Evolutionary conservation across 208 protist species (phyloP).

Genomic region (Crithidia bombi): DNA sequence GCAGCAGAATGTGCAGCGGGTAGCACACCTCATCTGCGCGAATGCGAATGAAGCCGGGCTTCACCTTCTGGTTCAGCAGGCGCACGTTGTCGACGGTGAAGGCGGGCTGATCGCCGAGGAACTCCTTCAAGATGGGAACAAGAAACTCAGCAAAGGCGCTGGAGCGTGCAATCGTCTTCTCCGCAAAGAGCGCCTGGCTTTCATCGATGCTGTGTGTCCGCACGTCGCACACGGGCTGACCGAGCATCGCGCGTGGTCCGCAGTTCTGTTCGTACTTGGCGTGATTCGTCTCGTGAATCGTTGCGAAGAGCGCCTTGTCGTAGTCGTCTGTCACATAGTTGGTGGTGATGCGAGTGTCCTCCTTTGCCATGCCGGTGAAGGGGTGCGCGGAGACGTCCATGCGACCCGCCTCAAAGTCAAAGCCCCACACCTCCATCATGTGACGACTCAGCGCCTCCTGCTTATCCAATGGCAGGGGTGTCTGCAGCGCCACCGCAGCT

Average conservation of each 20-base stretch:
- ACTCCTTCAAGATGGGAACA: constrained; percentile 44
- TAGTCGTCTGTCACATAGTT: constrained; percentile 60
- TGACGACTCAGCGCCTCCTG: constrained; percentile 48
- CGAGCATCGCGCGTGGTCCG: constrained; percentile 46
- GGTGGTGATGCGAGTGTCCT: constrained; percentile 83
- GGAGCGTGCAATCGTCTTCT: constrained; percentile 65
- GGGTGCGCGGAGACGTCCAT: constrained; percentile 78
- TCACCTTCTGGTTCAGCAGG: constrained; percentile 45
- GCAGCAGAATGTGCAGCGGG: constrained; percentile 89
- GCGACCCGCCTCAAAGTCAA: constrained; percentile 75
- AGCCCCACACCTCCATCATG: constrained; percentile 61
- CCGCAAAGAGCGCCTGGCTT: constrained; percentile 84
- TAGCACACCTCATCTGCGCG: constrained; percentile 92
- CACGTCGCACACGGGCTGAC: constrained; percentile 57
- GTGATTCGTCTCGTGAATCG: constrained; percentile 57
- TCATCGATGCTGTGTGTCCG: constrained; percentile 83
- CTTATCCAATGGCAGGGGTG: constrained; percentile 36
- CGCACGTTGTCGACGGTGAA: constrained; percentile 65
- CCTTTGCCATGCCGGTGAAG: constrained; percentile 68
- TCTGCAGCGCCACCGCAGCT: constrained; percentile 9
- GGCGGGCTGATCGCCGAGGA: constrained; percentile 61
- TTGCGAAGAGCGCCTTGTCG: constrained; percentile 17
- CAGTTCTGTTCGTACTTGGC: constrained; percentile 36
- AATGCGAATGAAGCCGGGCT: constrained; percentile 83
- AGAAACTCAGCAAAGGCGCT: constrained; percentile 64